phyloP scores from a whole-genome alignment of 495 filamentous ascomycete species.

The Trichoderma gamsii region DNA sequence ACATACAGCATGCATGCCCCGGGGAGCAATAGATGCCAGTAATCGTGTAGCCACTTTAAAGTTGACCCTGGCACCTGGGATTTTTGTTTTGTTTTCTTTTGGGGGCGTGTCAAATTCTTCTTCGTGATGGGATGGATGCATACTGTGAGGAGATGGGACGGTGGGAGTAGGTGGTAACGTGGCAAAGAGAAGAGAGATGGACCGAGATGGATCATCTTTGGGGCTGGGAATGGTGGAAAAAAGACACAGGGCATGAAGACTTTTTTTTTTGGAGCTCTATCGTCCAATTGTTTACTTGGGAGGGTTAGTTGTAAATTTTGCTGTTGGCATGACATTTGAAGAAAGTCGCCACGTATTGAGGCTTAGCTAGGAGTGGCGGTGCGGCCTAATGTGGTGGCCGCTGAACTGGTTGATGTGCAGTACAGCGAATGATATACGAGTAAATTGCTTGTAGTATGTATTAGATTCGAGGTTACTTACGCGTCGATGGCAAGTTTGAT shows the following conservation, averaged over 20 bases:
- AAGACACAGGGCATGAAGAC: neutral
- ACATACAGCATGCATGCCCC: too few relatives aligned
- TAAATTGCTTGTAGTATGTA: too few relatives aligned
- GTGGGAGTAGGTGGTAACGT: neutral
- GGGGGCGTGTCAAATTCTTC: neutral
- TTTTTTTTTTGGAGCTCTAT: neutral
- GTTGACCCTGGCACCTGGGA: neutral
- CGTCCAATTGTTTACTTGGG: too few relatives aligned
- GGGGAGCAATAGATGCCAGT: too few relatives aligned
- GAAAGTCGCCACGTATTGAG: neutral
- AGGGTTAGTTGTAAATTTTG: neutral
- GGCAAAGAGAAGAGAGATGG: neutral
- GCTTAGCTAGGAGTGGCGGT: constrained; percentile 3
- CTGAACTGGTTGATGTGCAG: neutral
- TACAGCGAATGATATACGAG: neutral
- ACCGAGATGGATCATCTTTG: neutral
- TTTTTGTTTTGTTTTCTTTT: neutral
- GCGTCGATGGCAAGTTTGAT: neutral
- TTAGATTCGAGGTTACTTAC: too few relatives aligned
- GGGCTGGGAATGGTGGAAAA: neutral
- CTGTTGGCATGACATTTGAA: neutral
- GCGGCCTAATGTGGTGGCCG: neutral
- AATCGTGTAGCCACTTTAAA: neutral
- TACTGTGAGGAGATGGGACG: constrained; percentile 8
- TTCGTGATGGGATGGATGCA: neutral